These are phyloP conservation scores for Silene noctiflora DNA, from an alignment of 179 eudicot genomes.

Conservation along the genomic window DNA sequence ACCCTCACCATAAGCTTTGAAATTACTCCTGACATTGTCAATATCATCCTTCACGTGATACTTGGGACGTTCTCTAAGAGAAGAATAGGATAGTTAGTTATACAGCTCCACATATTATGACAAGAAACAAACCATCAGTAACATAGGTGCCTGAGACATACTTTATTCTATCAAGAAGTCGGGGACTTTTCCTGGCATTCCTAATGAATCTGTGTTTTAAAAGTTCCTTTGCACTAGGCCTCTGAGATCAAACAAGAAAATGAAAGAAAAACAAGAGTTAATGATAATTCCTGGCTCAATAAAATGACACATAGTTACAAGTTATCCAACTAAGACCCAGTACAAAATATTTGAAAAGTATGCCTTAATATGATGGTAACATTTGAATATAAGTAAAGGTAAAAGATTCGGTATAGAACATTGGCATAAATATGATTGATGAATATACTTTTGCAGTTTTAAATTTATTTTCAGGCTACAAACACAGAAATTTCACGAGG, in stretches of 20 bases:
- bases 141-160: constrained; percentile 23
- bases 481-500: background rate
- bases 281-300: background rate
- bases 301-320: background rate
- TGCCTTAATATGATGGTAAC: background rate
- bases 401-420: background rate
- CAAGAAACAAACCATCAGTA: background rate
- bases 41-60: constrained; percentile 57
- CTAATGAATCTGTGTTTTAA: constrained; percentile 80
- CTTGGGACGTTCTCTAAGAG: constrained; percentile 68
- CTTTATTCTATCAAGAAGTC: constrained; percentile 93
- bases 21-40: constrained; percentile 50
- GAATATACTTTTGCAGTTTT: background rate
- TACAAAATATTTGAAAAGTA: background rate
- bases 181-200: constrained; percentile 79
- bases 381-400: background rate
- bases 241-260: constrained; percentile 43
- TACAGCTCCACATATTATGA: background rate
- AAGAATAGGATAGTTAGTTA: background rate
- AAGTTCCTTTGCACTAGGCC: constrained; percentile 93
- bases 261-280: constrained; percentile 8
- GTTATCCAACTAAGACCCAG: background rate
- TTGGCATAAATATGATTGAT: background rate
- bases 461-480: background rate
- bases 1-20: constrained; percentile 54